phyloP scores from a whole-genome alignment of 2,329 filamentous ascomycete species.

The Cladorrhinum sp. region DNA sequence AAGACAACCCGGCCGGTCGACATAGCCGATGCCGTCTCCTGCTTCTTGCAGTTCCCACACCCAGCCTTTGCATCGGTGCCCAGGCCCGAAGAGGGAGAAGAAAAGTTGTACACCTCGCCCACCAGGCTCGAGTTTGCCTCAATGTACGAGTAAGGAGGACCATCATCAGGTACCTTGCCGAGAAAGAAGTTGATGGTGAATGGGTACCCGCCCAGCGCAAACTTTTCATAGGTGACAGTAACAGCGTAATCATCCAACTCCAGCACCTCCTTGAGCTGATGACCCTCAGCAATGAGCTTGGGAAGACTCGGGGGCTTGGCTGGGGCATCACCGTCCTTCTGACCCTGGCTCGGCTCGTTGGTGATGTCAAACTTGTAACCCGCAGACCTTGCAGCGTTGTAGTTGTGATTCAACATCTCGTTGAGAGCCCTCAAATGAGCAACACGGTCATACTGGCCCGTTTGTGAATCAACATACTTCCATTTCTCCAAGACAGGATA shows the following conservation, averaged over 20 bases:
- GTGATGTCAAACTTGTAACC: neutral
- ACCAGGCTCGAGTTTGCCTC: neutral
- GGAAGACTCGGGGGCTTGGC: neutral
- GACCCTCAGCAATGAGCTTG: neutral
- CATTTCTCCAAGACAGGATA: constrained; percentile 6
- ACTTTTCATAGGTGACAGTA: neutral
- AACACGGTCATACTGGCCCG: neutral
- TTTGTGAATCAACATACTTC: neutral
- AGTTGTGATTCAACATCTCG: neutral
- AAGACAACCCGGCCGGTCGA: neutral
- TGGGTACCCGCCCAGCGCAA: neutral
- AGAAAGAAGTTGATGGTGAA: neutral
- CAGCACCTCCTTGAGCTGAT: neutral
- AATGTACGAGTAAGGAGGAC: neutral
- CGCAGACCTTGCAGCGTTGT: neutral
- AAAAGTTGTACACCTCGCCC: neutral
- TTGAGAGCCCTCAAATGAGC: neutral
- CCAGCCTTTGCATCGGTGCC: neutral
- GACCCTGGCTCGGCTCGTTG: too few relatives aligned
- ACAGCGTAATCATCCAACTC: neutral
- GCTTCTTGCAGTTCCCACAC: neutral
- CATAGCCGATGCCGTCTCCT: neutral
- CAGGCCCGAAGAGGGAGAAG: neutral
- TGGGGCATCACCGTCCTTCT: too few relatives aligned
- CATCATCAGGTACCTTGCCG: neutral